Percentiles rank a stretch among this genome's conserved stretches.
Evolutionary conservation across 2,329 filamentous ascomycete genomes (phyloP).

Genomic region (Akanthomyces uredinophilus): DNA sequence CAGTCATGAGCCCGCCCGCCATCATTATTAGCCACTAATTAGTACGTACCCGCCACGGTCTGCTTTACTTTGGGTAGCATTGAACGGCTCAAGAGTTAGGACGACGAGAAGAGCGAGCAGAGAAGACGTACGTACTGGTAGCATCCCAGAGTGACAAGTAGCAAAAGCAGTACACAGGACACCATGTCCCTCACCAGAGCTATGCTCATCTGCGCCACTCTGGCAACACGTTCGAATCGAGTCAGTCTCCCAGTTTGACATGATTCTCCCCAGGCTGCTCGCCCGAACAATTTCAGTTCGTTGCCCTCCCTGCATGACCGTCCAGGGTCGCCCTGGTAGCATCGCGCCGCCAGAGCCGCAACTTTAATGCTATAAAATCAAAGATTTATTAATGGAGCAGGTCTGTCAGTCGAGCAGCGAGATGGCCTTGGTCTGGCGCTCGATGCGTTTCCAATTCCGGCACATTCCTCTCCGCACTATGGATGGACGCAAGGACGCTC

Average conservation of each 20-base stretch:
- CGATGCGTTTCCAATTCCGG: conserved; percentile 4
- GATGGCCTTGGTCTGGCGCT: not conserved
- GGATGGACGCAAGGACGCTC: not conserved
- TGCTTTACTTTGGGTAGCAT: not conserved
- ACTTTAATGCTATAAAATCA: not conserved
- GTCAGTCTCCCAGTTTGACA: not conserved
- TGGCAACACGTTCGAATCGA: not conserved
- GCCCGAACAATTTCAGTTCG: too few species aligned
- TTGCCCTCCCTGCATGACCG: too few species aligned
- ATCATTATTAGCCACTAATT: not conserved
- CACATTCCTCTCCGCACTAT: not conserved
- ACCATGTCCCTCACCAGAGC: not conserved
- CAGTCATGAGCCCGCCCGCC: not conserved
- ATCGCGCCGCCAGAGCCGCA: not conserved
- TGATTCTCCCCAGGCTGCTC: too few species aligned
- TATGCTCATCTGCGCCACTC: not conserved
- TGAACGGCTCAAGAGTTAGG: not conserved
- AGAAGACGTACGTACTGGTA: not conserved
- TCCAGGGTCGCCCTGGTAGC: not conserved
- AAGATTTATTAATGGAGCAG: not conserved
- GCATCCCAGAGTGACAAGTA: not conserved
- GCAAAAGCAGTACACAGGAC: not conserved
- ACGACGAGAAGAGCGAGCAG: not conserved
- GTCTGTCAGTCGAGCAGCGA: not conserved
- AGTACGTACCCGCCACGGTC: not conserved